These are phyloP conservation scores for Leccinum discolor DNA, from an alignment of 1,284 basidiomycete species.

Conservation along the genomic window DNA sequence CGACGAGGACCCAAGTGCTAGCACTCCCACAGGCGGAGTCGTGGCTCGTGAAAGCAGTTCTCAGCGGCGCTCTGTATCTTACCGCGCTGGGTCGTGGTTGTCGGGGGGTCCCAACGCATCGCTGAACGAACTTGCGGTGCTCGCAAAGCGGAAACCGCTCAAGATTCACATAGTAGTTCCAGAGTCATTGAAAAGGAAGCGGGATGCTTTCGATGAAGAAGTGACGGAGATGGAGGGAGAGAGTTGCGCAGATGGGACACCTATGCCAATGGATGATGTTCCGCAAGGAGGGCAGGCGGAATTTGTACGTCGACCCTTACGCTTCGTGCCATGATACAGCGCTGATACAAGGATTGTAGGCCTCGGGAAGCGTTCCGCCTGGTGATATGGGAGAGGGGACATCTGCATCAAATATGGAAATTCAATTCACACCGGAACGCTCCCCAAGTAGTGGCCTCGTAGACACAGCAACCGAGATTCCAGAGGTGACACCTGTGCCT, in stretches of 20 bases:
- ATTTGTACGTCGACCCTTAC: not conserved
- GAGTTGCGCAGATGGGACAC: not conserved
- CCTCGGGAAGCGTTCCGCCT: not conserved
- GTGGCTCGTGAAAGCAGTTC: not conserved
- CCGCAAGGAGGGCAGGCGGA: not conserved
- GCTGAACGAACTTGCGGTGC: conserved; percentile 15
- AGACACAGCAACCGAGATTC: not conserved
- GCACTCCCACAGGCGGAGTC: too few species aligned
- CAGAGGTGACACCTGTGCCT: not conserved
- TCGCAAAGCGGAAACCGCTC: conserved; percentile 17
- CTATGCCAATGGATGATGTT: not conserved
- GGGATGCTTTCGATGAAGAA: not conserved
- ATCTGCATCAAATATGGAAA: not conserved
- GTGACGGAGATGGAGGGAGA: not conserved
- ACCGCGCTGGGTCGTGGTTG: not conserved
- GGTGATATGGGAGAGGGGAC: not conserved
- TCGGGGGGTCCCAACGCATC: conserved; percentile 26
- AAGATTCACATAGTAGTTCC: conserved; percentile 11
- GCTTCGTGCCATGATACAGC: not conserved
- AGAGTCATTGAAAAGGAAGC: conserved; percentile 21
- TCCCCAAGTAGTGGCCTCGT: not conserved
- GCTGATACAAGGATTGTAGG: conserved; percentile 12
- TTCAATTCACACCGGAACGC: not conserved
- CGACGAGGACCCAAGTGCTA: not conserved
- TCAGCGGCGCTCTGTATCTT: not conserved